These are phyloP conservation scores for Achaetomium macrosporum DNA, from an alignment of 2,329 filamentous ascomycete genomes.

Conservation along the genomic window DNA sequence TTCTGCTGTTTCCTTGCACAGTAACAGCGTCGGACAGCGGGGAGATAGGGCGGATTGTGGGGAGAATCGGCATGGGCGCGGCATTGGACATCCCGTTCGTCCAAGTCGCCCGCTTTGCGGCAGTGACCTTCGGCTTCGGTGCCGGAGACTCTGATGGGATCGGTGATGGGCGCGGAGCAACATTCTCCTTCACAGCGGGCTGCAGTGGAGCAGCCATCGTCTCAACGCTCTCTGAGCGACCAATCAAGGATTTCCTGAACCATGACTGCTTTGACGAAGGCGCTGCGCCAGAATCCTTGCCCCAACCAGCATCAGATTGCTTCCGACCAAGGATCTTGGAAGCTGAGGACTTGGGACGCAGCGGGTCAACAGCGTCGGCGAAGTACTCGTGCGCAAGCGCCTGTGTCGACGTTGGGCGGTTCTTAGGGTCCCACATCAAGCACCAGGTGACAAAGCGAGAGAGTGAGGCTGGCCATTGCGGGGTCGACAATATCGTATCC, in stretches of 20 bases:
- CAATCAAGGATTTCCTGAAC: conserved; percentile 93
- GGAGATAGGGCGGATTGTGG: conserved; percentile 89
- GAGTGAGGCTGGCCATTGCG: conserved; percentile 85
- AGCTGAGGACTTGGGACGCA: conserved; percentile 84
- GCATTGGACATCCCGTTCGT: conserved; percentile 72
- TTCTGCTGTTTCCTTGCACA: conserved; percentile 71
- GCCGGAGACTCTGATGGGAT: conserved; percentile 36
- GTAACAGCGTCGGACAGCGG: conserved; percentile 93
- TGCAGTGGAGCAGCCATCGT: conserved; percentile 41
- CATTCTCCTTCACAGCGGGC: conserved; percentile 41
- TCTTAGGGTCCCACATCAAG: conserved; percentile 96
- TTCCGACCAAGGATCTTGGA: conserved; percentile 83
- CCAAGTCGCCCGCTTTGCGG: conserved; percentile 87
- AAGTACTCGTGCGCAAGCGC: conserved; percentile 97
- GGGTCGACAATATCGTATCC: conserved; percentile 84
- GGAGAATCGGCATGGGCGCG: conserved; percentile 91
- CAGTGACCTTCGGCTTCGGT: conserved; percentile 45
- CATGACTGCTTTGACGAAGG: conserved; percentile 83
- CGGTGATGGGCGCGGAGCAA: conserved; percentile 29
- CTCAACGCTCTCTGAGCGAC: conserved; percentile 63
- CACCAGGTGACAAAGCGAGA: conserved; percentile 97
- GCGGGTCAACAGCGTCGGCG: conserved; percentile 80
- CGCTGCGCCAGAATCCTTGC: conserved; percentile 57
- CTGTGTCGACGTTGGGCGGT: conserved; percentile 82
- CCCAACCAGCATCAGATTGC: conserved; percentile 73